A percentile compares a stretch with the other conserved stretches of the same genome.
Conservation (phyloP, 306 rosid species). For the Rosa chinensis region DNA sequence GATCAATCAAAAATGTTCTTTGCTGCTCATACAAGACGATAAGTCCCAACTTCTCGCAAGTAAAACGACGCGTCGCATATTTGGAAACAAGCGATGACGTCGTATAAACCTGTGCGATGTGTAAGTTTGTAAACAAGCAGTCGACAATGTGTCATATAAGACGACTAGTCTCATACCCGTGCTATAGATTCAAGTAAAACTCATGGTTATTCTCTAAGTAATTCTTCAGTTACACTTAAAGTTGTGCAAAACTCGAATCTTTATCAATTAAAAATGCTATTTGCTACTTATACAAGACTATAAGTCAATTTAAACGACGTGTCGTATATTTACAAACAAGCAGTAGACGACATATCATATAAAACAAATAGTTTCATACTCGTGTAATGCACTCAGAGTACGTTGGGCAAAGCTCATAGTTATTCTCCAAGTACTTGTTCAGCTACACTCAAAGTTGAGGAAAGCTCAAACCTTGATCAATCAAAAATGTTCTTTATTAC, state of each 20-base stretch:
- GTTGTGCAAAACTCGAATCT: background rate
- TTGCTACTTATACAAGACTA: background rate
- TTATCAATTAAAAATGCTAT: background rate
- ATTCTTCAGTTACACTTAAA: background rate
- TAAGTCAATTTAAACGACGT: background rate
- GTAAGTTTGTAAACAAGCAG: no score
- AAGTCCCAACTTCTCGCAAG: background rate
- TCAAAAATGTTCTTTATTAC: background rate
- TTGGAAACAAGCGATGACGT: background rate
- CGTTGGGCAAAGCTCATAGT: no score
- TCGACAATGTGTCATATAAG: no score
- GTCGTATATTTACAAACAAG: background rate
- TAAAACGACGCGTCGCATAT: background rate
- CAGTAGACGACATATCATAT: background rate
- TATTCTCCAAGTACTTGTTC: no score
- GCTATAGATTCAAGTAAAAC: no score
- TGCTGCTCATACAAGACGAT: background rate
- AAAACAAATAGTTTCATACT: background rate
- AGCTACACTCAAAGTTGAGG: background rate
- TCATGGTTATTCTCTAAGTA: background rate
- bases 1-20: background rate
- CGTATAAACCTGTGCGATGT: background rate
- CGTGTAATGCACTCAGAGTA: no score
- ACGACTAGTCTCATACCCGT: no score
- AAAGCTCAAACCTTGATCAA: background rate